Conservation (phyloP, 768 basidiomycete species). For the Pleurotus citrinopileatus region DNA sequence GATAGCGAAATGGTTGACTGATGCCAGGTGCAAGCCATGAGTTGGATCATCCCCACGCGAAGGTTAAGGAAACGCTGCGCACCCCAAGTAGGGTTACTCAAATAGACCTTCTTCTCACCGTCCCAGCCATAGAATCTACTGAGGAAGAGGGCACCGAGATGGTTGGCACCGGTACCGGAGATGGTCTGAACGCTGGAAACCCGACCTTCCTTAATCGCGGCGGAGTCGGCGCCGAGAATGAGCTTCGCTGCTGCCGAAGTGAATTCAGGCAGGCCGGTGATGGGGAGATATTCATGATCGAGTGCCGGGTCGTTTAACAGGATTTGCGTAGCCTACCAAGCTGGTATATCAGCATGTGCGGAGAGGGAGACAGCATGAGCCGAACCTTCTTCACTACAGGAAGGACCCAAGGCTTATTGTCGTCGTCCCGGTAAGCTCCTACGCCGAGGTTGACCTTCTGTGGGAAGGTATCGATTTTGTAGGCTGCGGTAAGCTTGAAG, state of each 20-base stretch:
- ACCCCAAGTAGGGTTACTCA: slow-evolving; percentile 97
- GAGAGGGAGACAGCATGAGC: neutral
- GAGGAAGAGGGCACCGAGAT: slow-evolving; percentile 86
- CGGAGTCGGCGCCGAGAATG: slow-evolving; percentile 72
- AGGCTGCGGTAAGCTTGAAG: slow-evolving; percentile 87
- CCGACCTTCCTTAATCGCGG: slow-evolving; percentile 67
- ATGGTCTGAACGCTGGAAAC: slow-evolving; percentile 88
- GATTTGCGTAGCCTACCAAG: slow-evolving; percentile 62
- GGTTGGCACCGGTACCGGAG: slow-evolving; percentile 95
- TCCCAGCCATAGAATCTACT: slow-evolving; percentile 78
- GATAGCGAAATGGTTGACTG: slow-evolving; percentile 88
- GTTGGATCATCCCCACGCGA: neutral
- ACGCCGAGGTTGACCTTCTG: slow-evolving; percentile 91
- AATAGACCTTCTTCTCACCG: slow-evolving; percentile 64
- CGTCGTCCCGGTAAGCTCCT: slow-evolving; percentile 87
- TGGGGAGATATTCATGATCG: slow-evolving; percentile 93
- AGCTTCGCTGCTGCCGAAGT: slow-evolving; percentile 79
- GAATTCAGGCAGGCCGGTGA: slow-evolving; percentile 83
- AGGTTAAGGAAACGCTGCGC: slow-evolving; percentile 27
- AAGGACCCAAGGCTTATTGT: slow-evolving; percentile 88
- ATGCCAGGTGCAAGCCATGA: neutral
- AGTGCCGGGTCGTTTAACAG: slow-evolving; percentile 66
- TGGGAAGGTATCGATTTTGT: slow-evolving; percentile 73
- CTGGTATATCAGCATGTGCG: neutral
- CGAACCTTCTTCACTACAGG: slow-evolving; percentile 85